A percentile compares a stretch with the other conserved stretches of the same genome.
phyloP scores from a whole-genome alignment of 2,329 filamentous ascomycete species.

The Ceratocystis variospora region DNA sequence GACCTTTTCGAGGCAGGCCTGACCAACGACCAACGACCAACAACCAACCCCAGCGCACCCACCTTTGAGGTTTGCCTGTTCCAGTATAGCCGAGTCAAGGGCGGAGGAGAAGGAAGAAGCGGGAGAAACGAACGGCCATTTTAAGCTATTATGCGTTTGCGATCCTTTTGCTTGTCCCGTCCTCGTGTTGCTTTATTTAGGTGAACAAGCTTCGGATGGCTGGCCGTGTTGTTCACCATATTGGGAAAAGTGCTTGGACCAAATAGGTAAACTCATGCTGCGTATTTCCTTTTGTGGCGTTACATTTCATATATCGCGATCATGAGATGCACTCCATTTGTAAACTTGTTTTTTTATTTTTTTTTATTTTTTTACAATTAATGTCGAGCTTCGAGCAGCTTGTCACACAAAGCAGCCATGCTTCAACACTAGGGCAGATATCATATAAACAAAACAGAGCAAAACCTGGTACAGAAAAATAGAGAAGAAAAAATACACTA shows the following conservation, averaged over 20 bases:
- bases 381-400: neutral
- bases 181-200: neutral
- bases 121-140: neutral
- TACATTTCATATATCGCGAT: neutral
- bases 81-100: neutral
- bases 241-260: slow-evolving; percentile 4
- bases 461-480: neutral
- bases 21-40: no score
- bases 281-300: neutral
- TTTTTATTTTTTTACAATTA: neutral
- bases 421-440: neutral
- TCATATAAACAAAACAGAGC: neutral
- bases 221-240: slow-evolving; percentile 3
- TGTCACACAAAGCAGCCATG: neutral
- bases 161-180: neutral
- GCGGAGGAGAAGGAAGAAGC: neutral
- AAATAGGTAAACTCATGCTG: neutral
- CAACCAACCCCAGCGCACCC: neutral
- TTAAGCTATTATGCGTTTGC: neutral
- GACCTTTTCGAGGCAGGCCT: no score
- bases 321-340: neutral
- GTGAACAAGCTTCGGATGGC: neutral
- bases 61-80: neutral
- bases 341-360: neutral
- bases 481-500: neutral